Conservation (phyloP, 2,329 filamentous ascomycete genomes). For the Claviceps sp. region DNA sequence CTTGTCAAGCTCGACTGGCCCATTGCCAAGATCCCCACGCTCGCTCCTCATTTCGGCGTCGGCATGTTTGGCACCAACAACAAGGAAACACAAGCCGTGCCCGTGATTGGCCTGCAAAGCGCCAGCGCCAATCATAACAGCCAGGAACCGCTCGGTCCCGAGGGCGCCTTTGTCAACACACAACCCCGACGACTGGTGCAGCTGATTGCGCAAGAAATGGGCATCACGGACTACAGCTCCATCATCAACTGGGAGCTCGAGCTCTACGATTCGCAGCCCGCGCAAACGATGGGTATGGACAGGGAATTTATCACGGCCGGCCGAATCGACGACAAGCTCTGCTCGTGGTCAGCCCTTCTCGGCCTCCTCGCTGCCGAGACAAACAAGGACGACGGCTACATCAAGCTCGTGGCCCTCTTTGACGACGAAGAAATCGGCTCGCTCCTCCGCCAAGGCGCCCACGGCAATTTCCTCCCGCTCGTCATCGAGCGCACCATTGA, state of each 20-base stretch:
- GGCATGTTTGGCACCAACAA: conserved; percentile 58
- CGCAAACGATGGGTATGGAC: conserved; percentile 69
- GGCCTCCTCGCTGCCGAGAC: conserved; percentile 57
- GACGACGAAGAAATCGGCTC: conserved; percentile 96
- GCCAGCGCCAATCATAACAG: conserved; percentile 30
- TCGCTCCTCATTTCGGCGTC: conserved; percentile 87
- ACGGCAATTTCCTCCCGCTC: conserved; percentile 73
- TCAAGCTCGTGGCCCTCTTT: conserved; percentile 89
- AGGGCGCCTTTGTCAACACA: conserved; percentile 62
- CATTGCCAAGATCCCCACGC: conserved; percentile 79
- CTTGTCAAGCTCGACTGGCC: conserved; percentile 91
- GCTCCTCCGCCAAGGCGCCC: conserved; percentile 76
- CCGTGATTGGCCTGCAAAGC: conserved; percentile 81
- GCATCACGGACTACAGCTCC: conserved; percentile 51
- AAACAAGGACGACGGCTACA: conserved; percentile 46
- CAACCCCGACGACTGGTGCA: conserved; percentile 79
- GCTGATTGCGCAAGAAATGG: conserved; percentile 67
- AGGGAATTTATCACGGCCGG: conserved; percentile 92
- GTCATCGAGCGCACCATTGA: conserved; percentile 74
- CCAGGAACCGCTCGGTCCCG: conserved; percentile 39
- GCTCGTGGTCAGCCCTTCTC: conserved; percentile 82
- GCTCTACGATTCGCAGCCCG: conserved; percentile 81
- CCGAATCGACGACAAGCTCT: conserved; percentile 94
- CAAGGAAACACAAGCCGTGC: conserved; percentile 83
- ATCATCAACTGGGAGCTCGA: conserved; percentile 97